Conservation (phyloP, 208 protist genomes). For the Herpetomonas tarakana region DNA sequence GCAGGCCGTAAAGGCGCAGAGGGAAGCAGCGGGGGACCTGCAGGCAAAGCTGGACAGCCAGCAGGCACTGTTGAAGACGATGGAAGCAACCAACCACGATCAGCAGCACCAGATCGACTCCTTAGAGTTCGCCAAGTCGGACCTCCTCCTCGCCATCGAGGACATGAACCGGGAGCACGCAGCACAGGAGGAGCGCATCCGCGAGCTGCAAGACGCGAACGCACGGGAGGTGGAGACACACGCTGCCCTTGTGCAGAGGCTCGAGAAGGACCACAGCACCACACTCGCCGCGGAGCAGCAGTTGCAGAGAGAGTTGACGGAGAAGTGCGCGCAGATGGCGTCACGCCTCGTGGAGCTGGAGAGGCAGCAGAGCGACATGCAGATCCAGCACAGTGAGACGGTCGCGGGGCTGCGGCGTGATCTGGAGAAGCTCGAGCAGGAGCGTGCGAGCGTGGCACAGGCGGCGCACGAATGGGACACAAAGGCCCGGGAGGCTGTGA, state of each 20-base stretch:
- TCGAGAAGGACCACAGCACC: slow-evolving; percentile 2
- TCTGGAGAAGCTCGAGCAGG: neutral
- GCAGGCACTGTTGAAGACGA: neutral
- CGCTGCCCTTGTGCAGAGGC: neutral
- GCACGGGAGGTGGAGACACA: neutral
- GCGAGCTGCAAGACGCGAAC: neutral
- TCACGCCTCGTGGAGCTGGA: neutral
- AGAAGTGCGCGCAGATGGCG: neutral
- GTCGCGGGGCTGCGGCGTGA: neutral
- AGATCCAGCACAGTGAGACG: neutral
- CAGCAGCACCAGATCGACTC: neutral
- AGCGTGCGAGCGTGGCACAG: neutral
- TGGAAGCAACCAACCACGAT: neutral
- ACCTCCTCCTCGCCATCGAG: neutral
- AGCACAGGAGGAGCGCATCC: neutral
- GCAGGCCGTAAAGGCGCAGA: neutral
- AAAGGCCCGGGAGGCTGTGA: neutral
- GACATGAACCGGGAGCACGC: neutral
- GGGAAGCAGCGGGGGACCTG: neutral
- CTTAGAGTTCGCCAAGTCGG: neutral
- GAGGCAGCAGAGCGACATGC: neutral
- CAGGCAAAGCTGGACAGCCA: neutral
- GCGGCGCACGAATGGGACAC: no score
- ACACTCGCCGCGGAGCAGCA: slow-evolving; percentile 1
- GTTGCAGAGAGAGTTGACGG: neutral